Evolutionary conservation across 2,329 filamentous ascomycete species (phyloP).

Genomic region (Aspergillus latus): DNA sequence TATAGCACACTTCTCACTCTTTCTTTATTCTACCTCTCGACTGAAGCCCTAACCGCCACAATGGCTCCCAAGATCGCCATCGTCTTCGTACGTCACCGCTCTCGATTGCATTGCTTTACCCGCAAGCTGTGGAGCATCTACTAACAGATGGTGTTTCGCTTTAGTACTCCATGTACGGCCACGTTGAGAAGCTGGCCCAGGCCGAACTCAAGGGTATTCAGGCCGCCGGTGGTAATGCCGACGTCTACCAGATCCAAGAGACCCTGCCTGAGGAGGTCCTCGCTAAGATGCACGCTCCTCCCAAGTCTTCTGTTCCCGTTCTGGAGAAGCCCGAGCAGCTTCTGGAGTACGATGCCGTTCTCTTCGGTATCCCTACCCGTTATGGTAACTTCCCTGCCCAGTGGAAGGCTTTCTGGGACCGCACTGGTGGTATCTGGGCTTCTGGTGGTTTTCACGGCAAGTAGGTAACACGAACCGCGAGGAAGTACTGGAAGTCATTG

Average conservation of each 20-base stretch:
- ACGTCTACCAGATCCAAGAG: slow-evolving; percentile 85
- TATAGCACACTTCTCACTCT: not conserved
- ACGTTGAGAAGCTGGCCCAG: slow-evolving; percentile 79
- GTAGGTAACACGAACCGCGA: slow-evolving; percentile 22
- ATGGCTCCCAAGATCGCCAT: slow-evolving; percentile 94
- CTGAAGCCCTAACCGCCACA: slow-evolving; percentile 34
- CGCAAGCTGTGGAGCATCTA: not conserved
- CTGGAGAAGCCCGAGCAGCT: slow-evolving; percentile 62
- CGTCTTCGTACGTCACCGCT: slow-evolving; percentile 65
- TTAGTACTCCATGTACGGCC: slow-evolving; percentile 92
- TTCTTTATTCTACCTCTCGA: not conserved
- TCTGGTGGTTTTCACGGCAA: slow-evolving; percentile 79
- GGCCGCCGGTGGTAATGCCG: slow-evolving; percentile 76
- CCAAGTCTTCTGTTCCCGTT: slow-evolving; percentile 68
- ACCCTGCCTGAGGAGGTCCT: slow-evolving; percentile 84
- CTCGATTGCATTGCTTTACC: not conserved
- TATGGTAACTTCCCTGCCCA: slow-evolving; percentile 97
- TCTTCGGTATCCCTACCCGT: slow-evolving; percentile 91
- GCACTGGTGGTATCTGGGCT: slow-evolving; percentile 81
- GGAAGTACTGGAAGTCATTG: not conserved
- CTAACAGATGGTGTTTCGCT: slow-evolving; percentile 10
- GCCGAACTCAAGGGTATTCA: slow-evolving; percentile 90
- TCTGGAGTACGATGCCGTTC: slow-evolving; percentile 78
- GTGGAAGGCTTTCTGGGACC: slow-evolving; percentile 86
- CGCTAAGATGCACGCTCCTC: slow-evolving; percentile 83